Evolutionary conservation across 2,329 filamentous ascomycete genomes (phyloP).

Genomic region (Monascus ruber): DNA sequence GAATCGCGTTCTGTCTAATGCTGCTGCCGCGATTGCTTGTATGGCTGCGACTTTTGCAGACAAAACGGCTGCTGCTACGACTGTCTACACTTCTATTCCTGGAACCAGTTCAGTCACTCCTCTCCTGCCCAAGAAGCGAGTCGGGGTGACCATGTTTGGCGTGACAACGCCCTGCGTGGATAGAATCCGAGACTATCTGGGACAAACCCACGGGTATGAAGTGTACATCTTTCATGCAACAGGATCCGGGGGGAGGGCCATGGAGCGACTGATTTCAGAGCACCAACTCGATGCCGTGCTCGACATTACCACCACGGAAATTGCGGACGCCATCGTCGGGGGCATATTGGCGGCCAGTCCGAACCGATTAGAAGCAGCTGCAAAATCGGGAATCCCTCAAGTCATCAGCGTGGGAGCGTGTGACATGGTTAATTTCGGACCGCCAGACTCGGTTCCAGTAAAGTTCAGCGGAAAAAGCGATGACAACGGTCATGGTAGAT

Average conservation of each 20-base stretch:
- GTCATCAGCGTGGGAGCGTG: constrained; percentile 45
- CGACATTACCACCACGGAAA: constrained; percentile 61
- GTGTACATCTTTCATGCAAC: constrained; percentile 60
- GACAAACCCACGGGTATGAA: constrained; percentile 39
- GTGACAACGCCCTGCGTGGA: constrained; percentile 59
- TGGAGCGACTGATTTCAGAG: constrained; percentile 53
- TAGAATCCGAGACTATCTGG: constrained; percentile 41
- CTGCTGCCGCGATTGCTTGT: constrained; percentile 48
- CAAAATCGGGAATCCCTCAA: constrained; percentile 46
- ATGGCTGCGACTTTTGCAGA: constrained; percentile 41
- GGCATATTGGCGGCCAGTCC: constrained; percentile 52
- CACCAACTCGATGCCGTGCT: constrained; percentile 52
- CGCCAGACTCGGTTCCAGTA: constrained; percentile 43
- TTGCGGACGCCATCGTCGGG: constrained; percentile 52
- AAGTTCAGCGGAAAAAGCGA: constrained; percentile 27
- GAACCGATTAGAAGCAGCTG: constrained; percentile 46
- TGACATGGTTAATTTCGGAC: constrained; percentile 57
- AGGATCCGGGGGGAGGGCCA: constrained; percentile 54
- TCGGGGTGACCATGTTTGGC: constrained; percentile 64
- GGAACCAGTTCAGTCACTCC: neutral
- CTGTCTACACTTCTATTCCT: neutral
- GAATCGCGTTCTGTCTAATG: constrained; percentile 48
- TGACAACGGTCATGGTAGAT: constrained; percentile 20
- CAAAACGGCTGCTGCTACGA: neutral
- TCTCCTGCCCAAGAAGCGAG: constrained; percentile 31